These are phyloP conservation scores for Canna indica DNA, from an alignment of 176 grass and related monocot species.

Conservation along the genomic window DNA sequence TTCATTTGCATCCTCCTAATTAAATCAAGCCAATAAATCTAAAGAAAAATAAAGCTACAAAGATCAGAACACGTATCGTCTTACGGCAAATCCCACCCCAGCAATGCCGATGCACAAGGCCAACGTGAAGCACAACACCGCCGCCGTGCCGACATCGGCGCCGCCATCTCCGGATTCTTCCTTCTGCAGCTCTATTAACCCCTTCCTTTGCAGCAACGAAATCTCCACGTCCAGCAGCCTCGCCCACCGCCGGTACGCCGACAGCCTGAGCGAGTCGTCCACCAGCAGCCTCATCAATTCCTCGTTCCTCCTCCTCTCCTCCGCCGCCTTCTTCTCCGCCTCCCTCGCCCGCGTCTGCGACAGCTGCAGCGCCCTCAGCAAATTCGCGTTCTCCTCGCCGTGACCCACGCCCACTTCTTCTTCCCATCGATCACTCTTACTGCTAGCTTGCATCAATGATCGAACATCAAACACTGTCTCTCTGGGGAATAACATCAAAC, in stretches of 20 bases:
- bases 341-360: conserved; percentile 94
- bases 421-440: conserved; percentile 30
- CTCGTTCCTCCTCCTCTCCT: conserved; percentile 35
- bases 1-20: no score
- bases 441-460: not conserved
- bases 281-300: conserved; percentile 49
- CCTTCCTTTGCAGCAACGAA: conserved; percentile 28
- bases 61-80: conserved; percentile 50
- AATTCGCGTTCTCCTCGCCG: conserved; percentile 10
- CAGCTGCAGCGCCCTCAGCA: conserved; percentile 64
- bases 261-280: conserved; percentile 55
- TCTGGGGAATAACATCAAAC: not conserved
- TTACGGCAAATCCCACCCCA: conserved; percentile 57
- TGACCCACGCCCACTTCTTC: conserved; percentile 17
- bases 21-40: no score
- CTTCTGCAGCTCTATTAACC: not conserved
- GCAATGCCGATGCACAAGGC: conserved; percentile 77
- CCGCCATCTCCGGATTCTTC: conserved; percentile 19
- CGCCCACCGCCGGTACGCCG: conserved; percentile 74
- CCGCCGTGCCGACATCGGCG: conserved; percentile 3
- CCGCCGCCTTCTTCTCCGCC: conserved; percentile 50
- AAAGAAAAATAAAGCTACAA: no score
- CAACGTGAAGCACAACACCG: conserved; percentile 59
- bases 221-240: conserved; percentile 83
- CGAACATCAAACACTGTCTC: not conserved